Conservation (phyloP, 2,329 filamentous ascomycete species). For the Colletotrichum simmondsii region DNA sequence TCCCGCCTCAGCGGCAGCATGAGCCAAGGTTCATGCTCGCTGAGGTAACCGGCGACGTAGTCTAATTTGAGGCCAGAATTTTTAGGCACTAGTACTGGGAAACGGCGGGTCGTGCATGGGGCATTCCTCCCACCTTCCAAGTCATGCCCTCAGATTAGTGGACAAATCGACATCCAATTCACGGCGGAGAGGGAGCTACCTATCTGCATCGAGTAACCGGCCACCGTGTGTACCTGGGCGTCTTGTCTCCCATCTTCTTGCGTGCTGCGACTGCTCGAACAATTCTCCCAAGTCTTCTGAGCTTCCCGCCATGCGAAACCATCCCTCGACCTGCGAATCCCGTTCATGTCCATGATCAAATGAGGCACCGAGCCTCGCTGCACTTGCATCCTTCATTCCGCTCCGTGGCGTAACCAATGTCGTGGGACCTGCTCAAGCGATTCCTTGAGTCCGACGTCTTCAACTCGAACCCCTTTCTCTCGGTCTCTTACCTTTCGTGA, state of each 20-base stretch:
- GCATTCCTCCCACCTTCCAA: slow-evolving; percentile 33
- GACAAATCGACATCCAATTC: slow-evolving; percentile 31
- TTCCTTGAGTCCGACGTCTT: slow-evolving; percentile 96
- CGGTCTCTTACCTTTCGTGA: slow-evolving; percentile 89
- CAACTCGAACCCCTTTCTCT: slow-evolving; percentile 89
- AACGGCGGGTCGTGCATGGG: slow-evolving; percentile 31
- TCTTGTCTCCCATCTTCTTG: neutral
- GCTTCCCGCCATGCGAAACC: slow-evolving; percentile 40
- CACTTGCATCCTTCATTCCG: slow-evolving; percentile 39
- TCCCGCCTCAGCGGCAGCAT: neutral
- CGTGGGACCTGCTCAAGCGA: slow-evolving; percentile 88
- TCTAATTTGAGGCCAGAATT: slow-evolving; percentile 30
- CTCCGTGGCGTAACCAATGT: slow-evolving; percentile 63
- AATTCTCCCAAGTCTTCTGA: neutral
- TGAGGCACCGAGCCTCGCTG: slow-evolving; percentile 49
- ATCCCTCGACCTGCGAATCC: slow-evolving; percentile 35
- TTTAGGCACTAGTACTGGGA: slow-evolving; percentile 22
- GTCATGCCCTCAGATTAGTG: slow-evolving; percentile 34
- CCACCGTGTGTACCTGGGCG: slow-evolving; percentile 14
- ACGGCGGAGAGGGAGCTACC: slow-evolving; percentile 30
- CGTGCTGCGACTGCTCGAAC: slow-evolving; percentile 14
- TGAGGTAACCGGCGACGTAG: slow-evolving; percentile 25
- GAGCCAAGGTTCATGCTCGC: slow-evolving; percentile 23
- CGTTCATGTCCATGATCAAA: slow-evolving; percentile 46
- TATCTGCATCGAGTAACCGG: slow-evolving; percentile 19